These are phyloP conservation scores for Debaryomycetaceae sp. DNA, from an alignment of 1,139 yeast genomes.

Conservation along the genomic window DNA sequence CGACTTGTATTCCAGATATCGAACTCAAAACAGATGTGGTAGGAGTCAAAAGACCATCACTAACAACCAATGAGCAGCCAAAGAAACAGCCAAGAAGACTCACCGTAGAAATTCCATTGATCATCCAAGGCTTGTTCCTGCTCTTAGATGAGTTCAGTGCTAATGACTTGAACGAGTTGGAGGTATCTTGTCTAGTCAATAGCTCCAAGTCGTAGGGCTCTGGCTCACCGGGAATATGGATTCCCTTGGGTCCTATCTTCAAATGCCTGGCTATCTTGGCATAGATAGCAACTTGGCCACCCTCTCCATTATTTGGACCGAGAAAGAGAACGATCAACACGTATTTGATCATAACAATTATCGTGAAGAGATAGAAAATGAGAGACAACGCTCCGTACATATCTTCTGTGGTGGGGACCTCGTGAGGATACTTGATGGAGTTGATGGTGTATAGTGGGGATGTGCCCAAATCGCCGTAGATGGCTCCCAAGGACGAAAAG, in stretches of 20 bases:
- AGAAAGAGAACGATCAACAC: slow-evolving; percentile 42
- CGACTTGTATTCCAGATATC: slow-evolving; percentile 45
- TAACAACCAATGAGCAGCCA: slow-evolving; percentile 54
- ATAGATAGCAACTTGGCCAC: slow-evolving; percentile 61
- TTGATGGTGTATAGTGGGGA: slow-evolving; percentile 54
- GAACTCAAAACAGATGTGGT: slow-evolving; percentile 60
- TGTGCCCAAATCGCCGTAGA: slow-evolving; percentile 62
- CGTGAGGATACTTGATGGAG: slow-evolving; percentile 35
- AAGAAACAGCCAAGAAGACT: slow-evolving; percentile 43
- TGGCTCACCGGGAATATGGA: slow-evolving; percentile 37
- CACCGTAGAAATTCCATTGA: slow-evolving; percentile 25
- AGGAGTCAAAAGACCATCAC: slow-evolving; percentile 61
- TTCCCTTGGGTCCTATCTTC: slow-evolving; percentile 47
- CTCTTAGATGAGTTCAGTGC: slow-evolving; percentile 12
- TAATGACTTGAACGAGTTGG: slow-evolving; percentile 19
- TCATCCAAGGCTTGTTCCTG: slow-evolving; percentile 21
- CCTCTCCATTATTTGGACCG: slow-evolving; percentile 58
- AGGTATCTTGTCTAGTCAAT: slow-evolving; percentile 40
- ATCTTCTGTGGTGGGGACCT: slow-evolving; percentile 32
- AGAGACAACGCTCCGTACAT: slow-evolving; percentile 51
- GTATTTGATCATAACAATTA: slow-evolving; percentile 52
- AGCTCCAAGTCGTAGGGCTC: slow-evolving; percentile 33
- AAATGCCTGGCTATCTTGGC: slow-evolving; percentile 51
- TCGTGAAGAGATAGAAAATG: slow-evolving; percentile 52
- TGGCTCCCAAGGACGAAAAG: slow-evolving; percentile 50